Conservation (phyloP, 352 stramenopile species). For the Pythium plurisporium region DNA sequence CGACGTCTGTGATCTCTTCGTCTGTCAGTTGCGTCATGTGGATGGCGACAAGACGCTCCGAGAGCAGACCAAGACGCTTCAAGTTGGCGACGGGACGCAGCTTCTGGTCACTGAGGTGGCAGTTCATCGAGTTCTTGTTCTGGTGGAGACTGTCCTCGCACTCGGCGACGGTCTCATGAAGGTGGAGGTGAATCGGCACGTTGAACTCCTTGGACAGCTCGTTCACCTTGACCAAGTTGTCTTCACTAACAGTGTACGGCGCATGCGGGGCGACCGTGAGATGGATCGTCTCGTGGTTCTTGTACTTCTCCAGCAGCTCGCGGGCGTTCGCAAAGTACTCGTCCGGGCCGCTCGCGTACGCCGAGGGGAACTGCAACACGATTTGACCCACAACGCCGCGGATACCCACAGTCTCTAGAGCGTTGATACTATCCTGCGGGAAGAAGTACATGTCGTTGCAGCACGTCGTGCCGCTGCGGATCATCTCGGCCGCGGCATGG, state of each 20-base stretch:
- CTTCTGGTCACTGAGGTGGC: conserved; percentile 74
- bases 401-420: conserved; percentile 63
- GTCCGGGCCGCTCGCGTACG: conserved; percentile 48
- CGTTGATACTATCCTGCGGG: conserved; percentile 42
- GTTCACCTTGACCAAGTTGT: conserved; percentile 53
- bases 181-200: conserved; percentile 76
- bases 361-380: conserved; percentile 71
- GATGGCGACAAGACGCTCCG: conserved; percentile 57
- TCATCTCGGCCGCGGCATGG: conserved; percentile 85
- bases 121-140: conserved; percentile 65
- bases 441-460: conserved; percentile 93
- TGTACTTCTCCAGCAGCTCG: conserved; percentile 60
- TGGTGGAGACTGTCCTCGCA: conserved; percentile 70
- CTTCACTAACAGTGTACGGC: conserved; percentile 81
- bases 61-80: conserved; percentile 70
- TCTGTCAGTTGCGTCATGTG: conserved; percentile 87
- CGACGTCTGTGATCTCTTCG: conserved; percentile 71
- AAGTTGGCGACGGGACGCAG: conserved; percentile 80
- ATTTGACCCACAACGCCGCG: conserved; percentile 63
- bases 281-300: conserved; percentile 54
- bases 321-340: conserved; percentile 78
- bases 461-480: conserved; percentile 84
- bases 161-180: conserved; percentile 84
- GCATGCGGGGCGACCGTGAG: conserved; percentile 79
- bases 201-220: conserved; percentile 54